Conservation (phyloP, 2,329 filamentous ascomycete species). For the Pestalotiopsis sp. region DNA sequence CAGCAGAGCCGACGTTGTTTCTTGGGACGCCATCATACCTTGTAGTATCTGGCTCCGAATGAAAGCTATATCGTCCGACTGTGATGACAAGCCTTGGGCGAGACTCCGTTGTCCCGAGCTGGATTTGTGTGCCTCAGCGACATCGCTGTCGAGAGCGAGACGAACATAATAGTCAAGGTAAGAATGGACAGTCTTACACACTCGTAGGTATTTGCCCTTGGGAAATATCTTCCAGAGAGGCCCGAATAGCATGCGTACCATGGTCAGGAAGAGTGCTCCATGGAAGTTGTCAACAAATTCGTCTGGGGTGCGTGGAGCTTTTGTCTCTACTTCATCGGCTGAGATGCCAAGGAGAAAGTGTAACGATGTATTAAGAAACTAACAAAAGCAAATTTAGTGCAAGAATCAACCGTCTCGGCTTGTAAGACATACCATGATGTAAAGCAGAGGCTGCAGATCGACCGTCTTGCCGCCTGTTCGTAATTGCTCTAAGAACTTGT, state of each 20-base stretch:
- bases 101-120: not conserved
- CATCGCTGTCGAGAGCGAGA: not conserved
- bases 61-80: not conserved
- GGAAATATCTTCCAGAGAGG: conserved; percentile 10
- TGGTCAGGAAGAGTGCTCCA: conserved; percentile 8
- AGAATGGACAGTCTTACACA: not conserved
- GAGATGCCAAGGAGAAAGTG: not conserved
- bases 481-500: not conserved
- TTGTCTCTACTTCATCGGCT: not conserved
- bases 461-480: not conserved
- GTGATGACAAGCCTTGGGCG: not conserved
- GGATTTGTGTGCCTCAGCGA: not conserved
- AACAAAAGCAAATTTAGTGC: not conserved
- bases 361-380: not conserved
- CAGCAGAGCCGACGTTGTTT: conserved; percentile 14
- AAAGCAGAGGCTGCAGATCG: not conserved
- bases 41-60: conserved; percentile 15
- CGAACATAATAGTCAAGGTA: conserved; percentile 1
- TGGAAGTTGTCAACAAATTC: conserved; percentile 12
- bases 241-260: conserved; percentile 10
- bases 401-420: not conserved
- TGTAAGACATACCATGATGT: not conserved
- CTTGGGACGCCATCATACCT: conserved; percentile 18
- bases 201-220: not conserved
- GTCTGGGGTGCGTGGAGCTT: not conserved